Evolutionary conservation across 78 protist genomes (phyloP), one percentile per base, ranked within the genome.

Genomic region (Dictyostelium capitatum): DNA sequence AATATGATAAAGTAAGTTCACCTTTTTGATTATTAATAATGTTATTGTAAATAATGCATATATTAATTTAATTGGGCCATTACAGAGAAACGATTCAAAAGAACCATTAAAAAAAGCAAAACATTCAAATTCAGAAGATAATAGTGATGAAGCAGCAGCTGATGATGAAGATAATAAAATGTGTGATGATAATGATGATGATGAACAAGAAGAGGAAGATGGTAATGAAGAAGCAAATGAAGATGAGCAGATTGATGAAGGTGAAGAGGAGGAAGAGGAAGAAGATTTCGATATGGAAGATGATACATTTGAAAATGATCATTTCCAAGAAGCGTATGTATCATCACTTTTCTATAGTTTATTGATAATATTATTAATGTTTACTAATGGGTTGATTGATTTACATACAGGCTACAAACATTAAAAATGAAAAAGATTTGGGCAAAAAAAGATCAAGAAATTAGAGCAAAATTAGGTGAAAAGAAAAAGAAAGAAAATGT

Each of bases 251-350:
- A 41, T 37, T 1, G 70, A 80, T 2, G 46, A 37, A 11, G 81
- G 64, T 14, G 92, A 50, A 50, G 92, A 89, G 0, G 85, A 37
- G 6, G 59, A 75, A 23, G 65, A 48, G 8, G 78, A 78, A 37
- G 87, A 79, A 43, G 79, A 69, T 41, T 19, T 43, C 19, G 82
- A 59, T 43, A 54, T 50, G 2, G 82, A 79, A 9, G 94, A 80
- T 28, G 95, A 82, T 62, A 9, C 43, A 2, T 74, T 78, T 50
- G 95, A 92, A 46, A 67, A 82, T 80, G 84, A 78, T 43, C 64
- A 59, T 50, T 92, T 92, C 85, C 92, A 92, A 80, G 95, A 92
- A 74, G 95, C 92, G 95, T 92, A 72, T 8, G 95, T 67, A 23
- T 48, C 12, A 4, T 0, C 43, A 6, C 14, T 48, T 25, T 23